phyloP scores from a whole-genome alignment of 1,139 yeast species.

The Lodderomyces pseudojiufengensis region DNA sequence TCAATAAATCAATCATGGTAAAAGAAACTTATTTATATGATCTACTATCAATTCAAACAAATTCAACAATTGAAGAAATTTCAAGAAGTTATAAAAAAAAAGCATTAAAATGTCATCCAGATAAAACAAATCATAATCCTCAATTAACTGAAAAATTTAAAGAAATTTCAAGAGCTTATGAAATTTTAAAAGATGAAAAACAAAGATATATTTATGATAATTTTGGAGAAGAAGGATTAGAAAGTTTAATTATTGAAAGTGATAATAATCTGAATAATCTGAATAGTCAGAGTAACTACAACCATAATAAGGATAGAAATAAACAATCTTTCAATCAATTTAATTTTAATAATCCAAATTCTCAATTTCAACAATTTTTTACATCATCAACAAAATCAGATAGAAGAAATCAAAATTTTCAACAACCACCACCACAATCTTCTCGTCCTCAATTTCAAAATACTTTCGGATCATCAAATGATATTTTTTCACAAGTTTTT shows the following conservation, averaged over 20 bases:
- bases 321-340: too few species aligned
- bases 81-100: slow-evolving; percentile 37
- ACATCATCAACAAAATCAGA: too few species aligned
- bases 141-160: slow-evolving; percentile 43
- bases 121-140: slow-evolving; percentile 45
- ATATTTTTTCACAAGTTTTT: slow-evolving; percentile 40
- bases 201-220: slow-evolving; percentile 33
- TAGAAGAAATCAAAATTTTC: slow-evolving; percentile 4
- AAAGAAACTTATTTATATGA: slow-evolving; percentile 37
- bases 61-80: slow-evolving; percentile 39
- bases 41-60: slow-evolving; percentile 30
- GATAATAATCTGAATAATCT: too few species aligned
- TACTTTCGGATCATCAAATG: slow-evolving; percentile 20
- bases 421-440: neutral
- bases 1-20: slow-evolving; percentile 11
- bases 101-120: slow-evolving; percentile 46
- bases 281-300: too few species aligned
- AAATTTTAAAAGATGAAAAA: slow-evolving; percentile 32
- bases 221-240: slow-evolving; percentile 40
- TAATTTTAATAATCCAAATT: too few species aligned
- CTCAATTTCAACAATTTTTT: too few species aligned
- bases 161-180: slow-evolving; percentile 43
- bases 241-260: slow-evolving; percentile 18
- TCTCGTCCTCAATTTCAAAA: slow-evolving; percentile 3
- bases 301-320: too few species aligned